Base-by-base conservation (phyloP, 139 green algal species). In the Ostreobium quekettii region DNA sequence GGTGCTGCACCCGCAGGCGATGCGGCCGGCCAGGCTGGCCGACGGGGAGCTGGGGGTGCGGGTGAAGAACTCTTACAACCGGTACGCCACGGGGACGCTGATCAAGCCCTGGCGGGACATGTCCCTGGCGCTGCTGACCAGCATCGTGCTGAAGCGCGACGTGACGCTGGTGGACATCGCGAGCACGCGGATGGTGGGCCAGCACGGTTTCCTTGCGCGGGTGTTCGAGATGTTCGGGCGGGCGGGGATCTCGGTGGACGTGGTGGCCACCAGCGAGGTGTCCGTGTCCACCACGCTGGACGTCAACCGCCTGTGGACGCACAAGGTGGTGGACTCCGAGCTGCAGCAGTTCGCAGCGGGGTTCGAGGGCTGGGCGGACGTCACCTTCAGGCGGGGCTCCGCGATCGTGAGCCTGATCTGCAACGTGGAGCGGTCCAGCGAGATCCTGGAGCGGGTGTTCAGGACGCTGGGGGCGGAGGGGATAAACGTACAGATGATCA, bases 21-120 rank as follows among this genome's bases (percentile, higher is more conserved):
- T 98, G 95, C 85, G 93, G 77, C 94, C 94, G 0, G 89, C 91
- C 38, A 77, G 87, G 65, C 77, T 89, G 36, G 46, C 24, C 3
- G 47, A 42, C 24, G 71, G 75, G 42, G 60, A 76, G 31, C 86
- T 97, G 76, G 75, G 71, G 28, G 95, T 99, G 29, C 83, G 94
- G 11, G 95, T 99, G 11, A 97, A 96, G 80, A 99, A 99, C 80
- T 92, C 82, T 32, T 99, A 99, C 82, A 98, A 99, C 79, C 72
- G 85, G 76, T 81, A 31, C 6, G 91, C 91, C 0, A 71, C 78
- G 0, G 93, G 93, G 30, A 96, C 93, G 2, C 67, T 97, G 26
- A 98, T 99, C 75, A 78, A 69, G 1, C 53, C 66, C 0, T 5
- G 74, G 5, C 82, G 93, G 2, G 82, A 96, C 70, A 86, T 97